Evolutionary conservation across 2,329 filamentous ascomycete species (phyloP).

Genomic region (Claviceps monticola): DNA sequence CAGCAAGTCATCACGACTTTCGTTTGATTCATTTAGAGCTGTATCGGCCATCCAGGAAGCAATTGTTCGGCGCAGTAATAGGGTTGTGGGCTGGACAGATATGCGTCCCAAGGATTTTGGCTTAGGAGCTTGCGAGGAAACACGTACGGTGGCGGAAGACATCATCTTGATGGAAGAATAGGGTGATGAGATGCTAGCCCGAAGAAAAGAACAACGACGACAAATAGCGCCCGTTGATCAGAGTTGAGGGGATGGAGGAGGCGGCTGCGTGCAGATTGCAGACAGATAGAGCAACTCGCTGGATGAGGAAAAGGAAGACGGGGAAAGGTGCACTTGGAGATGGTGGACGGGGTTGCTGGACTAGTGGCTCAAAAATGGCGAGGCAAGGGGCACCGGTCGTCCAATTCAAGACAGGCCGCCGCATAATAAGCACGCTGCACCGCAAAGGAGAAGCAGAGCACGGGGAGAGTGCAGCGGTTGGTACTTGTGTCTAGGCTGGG

Average conservation of each 20-base stretch:
- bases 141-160: conserved; percentile 11
- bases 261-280: conserved; percentile 2
- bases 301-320: conserved; percentile 6
- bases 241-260: conserved; percentile 4
- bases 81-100: background rate
- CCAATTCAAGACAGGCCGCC: background rate
- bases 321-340: conserved; percentile 6
- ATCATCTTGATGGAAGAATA: conserved; percentile 12
- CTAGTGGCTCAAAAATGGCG: conserved; percentile 1
- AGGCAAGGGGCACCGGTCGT: conserved; percentile 4
- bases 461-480: background rate
- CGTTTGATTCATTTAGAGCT: background rate
- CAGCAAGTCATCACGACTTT: conserved; percentile 11
- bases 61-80: conserved; percentile 1
- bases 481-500: background rate
- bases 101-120: conserved; percentile 1
- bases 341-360: conserved; percentile 4
- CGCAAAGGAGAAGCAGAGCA: background rate
- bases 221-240: conserved; percentile 7
- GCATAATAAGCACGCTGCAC: background rate
- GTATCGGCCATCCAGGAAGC: conserved; percentile 5
- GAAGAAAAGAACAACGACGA: conserved; percentile 6
- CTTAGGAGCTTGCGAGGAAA: conserved; percentile 3
- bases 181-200: conserved; percentile 5
- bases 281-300: conserved; percentile 5